These are phyloP conservation scores for Trypethelium eluteriae DNA, from an alignment of 495 filamentous ascomycete species.

Conservation along the genomic window DNA sequence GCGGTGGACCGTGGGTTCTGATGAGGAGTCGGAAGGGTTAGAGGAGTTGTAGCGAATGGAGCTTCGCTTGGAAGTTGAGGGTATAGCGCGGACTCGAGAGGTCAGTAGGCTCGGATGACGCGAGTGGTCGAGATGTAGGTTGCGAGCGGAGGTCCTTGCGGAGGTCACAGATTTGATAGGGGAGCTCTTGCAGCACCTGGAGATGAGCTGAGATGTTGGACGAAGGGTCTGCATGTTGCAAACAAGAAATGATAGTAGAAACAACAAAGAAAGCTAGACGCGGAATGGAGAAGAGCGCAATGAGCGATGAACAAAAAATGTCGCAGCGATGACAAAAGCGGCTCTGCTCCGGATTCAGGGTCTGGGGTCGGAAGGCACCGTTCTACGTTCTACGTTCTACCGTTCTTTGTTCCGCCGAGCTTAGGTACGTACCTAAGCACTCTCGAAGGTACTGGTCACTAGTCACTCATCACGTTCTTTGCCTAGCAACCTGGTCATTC, in stretches of 20 bases:
- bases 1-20: slow-evolving; percentile 31
- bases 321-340: slow-evolving; percentile 9
- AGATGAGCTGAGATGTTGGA: neutral
- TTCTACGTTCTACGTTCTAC: slow-evolving; percentile 9
- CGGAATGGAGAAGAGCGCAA: neutral
- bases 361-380: neutral
- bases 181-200: neutral
- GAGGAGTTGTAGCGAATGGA: slow-evolving; percentile 10
- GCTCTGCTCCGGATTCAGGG: neutral
- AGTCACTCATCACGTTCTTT: neutral
- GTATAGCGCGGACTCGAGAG: neutral
- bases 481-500: neutral
- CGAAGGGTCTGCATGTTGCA: neutral
- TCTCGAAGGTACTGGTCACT: neutral
- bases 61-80: neutral
- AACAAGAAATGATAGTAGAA: neutral
- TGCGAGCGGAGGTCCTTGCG: slow-evolving; percentile 23
- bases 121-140: slow-evolving; percentile 5
- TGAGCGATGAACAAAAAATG: neutral
- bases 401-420: neutral
- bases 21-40: slow-evolving; percentile 11
- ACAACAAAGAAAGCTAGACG: neutral
- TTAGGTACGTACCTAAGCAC: too few species aligned
- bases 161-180: neutral
- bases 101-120: neutral